Conservation (phyloP, 352 stramenopile species). For the Elongisporangium undulatum region DNA sequence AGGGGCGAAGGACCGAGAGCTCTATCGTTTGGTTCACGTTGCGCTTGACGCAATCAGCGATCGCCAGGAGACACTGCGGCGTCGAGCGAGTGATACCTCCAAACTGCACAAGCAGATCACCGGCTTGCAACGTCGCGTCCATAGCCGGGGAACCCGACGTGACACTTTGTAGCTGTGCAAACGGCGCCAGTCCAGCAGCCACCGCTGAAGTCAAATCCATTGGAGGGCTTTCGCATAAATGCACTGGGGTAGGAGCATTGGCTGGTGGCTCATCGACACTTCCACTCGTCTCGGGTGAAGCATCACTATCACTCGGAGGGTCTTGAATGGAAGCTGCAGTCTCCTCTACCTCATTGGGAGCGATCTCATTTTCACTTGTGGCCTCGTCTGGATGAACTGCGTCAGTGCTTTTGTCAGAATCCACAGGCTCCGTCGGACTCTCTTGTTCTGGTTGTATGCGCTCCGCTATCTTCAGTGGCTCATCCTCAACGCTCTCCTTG, state of each 20-base stretch:
- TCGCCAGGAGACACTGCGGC: conserved; percentile 44
- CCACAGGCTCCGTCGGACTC: too few relatives aligned
- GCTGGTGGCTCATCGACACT: conserved; percentile 3
- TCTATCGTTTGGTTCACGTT: conserved; percentile 29
- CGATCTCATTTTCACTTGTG: background rate
- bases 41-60: conserved; percentile 44
- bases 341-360: background rate
- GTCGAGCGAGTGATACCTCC: conserved; percentile 36
- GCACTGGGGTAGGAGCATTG: background rate
- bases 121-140: conserved; percentile 29
- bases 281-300: background rate
- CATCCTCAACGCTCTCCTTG: too few relatives aligned
- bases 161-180: conserved; percentile 47
- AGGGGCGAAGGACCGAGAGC: conserved; percentile 30
- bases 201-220: background rate
- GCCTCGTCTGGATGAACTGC: background rate
- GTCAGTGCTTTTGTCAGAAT: background rate
- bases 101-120: conserved; percentile 48
- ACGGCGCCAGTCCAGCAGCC: conserved; percentile 15
- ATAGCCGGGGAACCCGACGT: conserved; percentile 34
- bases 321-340: background rate
- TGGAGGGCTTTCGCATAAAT: background rate
- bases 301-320: background rate
- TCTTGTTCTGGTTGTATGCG: conserved; percentile 1
- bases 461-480: background rate